Base-by-base conservation (phyloP, 768 basidiomycete species). In the Lactarius akahatsu region DNA sequence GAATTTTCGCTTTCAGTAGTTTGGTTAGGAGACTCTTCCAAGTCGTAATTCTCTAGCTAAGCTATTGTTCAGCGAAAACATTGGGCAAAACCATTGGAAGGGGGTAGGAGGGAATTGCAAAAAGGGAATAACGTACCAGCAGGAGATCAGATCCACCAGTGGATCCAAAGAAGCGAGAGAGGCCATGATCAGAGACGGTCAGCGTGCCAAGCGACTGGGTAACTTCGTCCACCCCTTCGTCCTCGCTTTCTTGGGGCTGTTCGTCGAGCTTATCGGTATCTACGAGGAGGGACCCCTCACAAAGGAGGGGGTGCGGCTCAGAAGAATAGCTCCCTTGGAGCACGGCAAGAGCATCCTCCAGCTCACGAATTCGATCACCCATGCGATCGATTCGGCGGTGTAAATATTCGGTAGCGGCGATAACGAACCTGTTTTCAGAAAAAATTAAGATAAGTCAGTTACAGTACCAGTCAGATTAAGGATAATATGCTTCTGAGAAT, bases 131-230 rank as follows among this genome's bases (percentile, higher is more conserved):
- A 54, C 67, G 52, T 54, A 73, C 65, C 23, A 69, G 47, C 0
- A 65, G 58, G 43, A 63, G 74, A 76, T 92, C 90, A 30, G 90
- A 83, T 30, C 89, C 89, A 13, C 86, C 89, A 15, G 90, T 86
- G 45, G 85, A 87, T 28, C 90, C 91, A 70, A 89, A 89, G 74
- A 89, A 92, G 72, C 86, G 88, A 10, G 84, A 85, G 64, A 85
- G 80, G 5, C 89, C 91, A 59, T 82, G 80, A 61, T 87, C 87
- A 3, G 85, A 85, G 50, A 92, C 85, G 1, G 89, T 87, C 59
- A 92, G 78, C 1, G 89, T 90, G 2, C 90, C 90, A 50, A 88
- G 75, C 18, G 87, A 86, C 74, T 85, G 81, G 61, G 87, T 8
- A 71, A 67, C 10, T 58, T 71, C 38, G 69, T 74, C 32, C 70